Evolutionary conservation across 345 rosid genomes (phyloP).

Genomic region (Acer saccharum): DNA sequence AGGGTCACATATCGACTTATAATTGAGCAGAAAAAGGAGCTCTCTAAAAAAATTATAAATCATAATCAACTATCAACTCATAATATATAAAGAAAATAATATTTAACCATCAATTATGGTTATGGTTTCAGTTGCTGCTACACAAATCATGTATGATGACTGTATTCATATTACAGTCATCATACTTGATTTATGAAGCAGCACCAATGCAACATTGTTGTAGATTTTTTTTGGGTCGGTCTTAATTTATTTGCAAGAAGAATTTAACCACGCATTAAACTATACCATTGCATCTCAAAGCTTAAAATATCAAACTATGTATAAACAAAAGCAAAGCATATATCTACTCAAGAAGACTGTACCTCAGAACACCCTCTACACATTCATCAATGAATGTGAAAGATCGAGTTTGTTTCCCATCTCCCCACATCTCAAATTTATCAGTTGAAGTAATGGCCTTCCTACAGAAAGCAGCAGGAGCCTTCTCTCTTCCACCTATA

Average conservation of each 20-base stretch:
- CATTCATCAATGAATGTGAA: conserved; percentile 74
- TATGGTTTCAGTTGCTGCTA: no score
- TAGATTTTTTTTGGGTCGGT: background rate
- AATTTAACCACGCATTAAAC: background rate
- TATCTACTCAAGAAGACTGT: background rate
- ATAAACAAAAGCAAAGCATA: background rate
- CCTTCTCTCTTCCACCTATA: conserved; percentile 65
- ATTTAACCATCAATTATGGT: no score
- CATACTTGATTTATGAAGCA: no score
- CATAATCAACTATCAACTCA: no score
- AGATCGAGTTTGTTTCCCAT: conserved; percentile 57
- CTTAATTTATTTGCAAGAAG: background rate
- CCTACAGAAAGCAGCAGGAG: conserved; percentile 65
- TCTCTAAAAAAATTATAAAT: background rate
- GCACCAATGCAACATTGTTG: no score
- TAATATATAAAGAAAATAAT: no score
- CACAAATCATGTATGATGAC: no score
- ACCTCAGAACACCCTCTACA: conserved; percentile 62
- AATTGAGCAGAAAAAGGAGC: background rate
- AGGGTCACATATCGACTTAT: background rate
- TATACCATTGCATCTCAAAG: background rate
- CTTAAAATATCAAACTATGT: background rate
- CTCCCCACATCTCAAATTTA: conserved; percentile 72
- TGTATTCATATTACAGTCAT: background rate
- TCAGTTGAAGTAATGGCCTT: conserved; percentile 49